Conservation (phyloP, 2,329 filamentous ascomycete species). For the Aspergillus novofumigatus region DNA sequence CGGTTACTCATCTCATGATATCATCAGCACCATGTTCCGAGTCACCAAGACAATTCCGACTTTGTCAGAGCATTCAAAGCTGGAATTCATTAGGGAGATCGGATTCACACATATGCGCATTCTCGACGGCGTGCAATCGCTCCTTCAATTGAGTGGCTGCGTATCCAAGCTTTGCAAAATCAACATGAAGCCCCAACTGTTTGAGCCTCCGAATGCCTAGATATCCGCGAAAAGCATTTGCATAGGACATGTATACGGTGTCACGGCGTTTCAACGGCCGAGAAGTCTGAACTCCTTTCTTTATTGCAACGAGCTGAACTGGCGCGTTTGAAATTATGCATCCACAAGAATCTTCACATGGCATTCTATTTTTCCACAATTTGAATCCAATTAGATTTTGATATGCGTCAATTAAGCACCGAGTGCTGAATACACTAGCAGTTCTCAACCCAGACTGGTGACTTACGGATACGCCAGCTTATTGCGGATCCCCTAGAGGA, state of each 20-base stretch:
- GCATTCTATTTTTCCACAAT: neutral
- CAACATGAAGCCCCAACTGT: slow-evolving; percentile 90
- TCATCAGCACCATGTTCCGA: slow-evolving; percentile 98
- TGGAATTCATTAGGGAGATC: slow-evolving; percentile 98
- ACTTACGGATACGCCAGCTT: neutral
- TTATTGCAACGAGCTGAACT: neutral
- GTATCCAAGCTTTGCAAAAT: slow-evolving; percentile 87
- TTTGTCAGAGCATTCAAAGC: slow-evolving; percentile 87
- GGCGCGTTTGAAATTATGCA: neutral
- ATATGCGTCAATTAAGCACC: neutral
- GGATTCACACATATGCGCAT: slow-evolving; percentile 99
- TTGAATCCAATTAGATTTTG: neutral
- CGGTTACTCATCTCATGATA: slow-evolving; percentile 97
- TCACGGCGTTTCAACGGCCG: slow-evolving; percentile 14
- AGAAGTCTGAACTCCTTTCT: neutral
- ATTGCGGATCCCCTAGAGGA: neutral
- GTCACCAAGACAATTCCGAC: slow-evolving; percentile 95
- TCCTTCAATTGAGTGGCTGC: slow-evolving; percentile 90
- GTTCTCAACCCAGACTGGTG: neutral
- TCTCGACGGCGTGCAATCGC: slow-evolving; percentile 92
- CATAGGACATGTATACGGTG: slow-evolving; percentile 19
- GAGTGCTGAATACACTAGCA: neutral
- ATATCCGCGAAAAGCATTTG: slow-evolving; percentile 1
- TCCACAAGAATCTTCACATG: neutral
- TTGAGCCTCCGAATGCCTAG: slow-evolving; percentile 47